Conservation (phyloP, 108 stramenopile genomes). For the Chaetoceros muelleri region DNA sequence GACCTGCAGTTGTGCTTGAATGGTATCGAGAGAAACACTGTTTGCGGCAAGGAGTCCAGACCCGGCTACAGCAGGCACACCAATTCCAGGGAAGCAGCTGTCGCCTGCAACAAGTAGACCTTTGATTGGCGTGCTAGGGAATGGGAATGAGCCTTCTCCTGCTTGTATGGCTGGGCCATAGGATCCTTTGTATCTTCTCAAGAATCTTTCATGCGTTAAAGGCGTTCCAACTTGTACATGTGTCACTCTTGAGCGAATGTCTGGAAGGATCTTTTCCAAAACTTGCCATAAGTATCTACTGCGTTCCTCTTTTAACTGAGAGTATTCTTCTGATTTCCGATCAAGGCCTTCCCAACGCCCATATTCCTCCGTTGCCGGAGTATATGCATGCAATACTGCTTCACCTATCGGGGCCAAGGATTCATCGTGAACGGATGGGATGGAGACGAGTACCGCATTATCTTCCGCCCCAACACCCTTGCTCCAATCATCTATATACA, state of each 20-base stretch:
- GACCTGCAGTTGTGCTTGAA: slow-evolving; percentile 36
- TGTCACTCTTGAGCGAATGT: slow-evolving; percentile 42
- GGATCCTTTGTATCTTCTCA: slow-evolving; percentile 67
- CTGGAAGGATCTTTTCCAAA: slow-evolving; percentile 73
- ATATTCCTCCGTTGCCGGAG: slow-evolving; percentile 77
- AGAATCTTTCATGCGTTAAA: slow-evolving; percentile 69
- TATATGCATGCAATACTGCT: slow-evolving; percentile 78
- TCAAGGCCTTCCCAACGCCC: slow-evolving; percentile 64
- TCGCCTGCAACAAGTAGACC: slow-evolving; percentile 60
- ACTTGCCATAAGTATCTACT: slow-evolving; percentile 72
- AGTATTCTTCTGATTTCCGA: slow-evolving; percentile 58
- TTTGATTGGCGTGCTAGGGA: slow-evolving; percentile 49
- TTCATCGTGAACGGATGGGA: slow-evolving; percentile 80
- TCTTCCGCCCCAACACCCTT: slow-evolving; percentile 66
- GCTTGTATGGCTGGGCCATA: slow-evolving; percentile 81
- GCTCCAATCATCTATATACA: slow-evolving; percentile 72
- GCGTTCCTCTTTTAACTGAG: slow-evolving; percentile 72
- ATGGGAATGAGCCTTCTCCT: slow-evolving; percentile 67
- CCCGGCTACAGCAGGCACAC: slow-evolving; percentile 88
- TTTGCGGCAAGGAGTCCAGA: slow-evolving; percentile 77
- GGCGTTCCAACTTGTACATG: slow-evolving; percentile 66
- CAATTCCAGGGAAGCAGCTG: slow-evolving; percentile 82
- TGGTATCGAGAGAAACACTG: slow-evolving; percentile 46
- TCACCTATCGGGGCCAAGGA: slow-evolving; percentile 73
- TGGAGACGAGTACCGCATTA: slow-evolving; percentile 73